Conservation (phyloP, 2,329 filamentous ascomycete species). For the Fusarium dimerum region DNA sequence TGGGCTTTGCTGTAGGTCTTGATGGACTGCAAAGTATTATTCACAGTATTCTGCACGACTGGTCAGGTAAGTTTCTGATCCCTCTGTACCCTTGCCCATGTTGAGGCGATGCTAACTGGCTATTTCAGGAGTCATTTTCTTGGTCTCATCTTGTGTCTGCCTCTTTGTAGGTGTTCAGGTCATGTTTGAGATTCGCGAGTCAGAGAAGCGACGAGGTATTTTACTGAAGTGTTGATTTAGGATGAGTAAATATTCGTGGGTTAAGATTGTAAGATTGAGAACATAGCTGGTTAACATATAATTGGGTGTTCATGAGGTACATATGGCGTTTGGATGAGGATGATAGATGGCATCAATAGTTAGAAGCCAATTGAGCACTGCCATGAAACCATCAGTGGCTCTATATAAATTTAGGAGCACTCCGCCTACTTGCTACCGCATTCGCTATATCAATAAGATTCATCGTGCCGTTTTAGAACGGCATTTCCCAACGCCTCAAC, state of each 20-base stretch:
- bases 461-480: too few species aligned
- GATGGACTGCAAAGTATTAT: constrained; percentile 82
- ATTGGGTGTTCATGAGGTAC: too few species aligned
- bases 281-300: too few species aligned
- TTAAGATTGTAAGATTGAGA: too few species aligned
- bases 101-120: constrained; percentile 23
- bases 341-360: too few species aligned
- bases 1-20: constrained; percentile 90
- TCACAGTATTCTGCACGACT: constrained; percentile 72
- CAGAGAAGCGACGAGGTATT: constrained; percentile 80
- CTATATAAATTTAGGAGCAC: too few species aligned
- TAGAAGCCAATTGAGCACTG: too few species aligned
- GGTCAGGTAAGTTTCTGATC: constrained; percentile 55
- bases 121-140: constrained; percentile 65
- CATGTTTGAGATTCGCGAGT: constrained; percentile 94
- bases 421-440: too few species aligned
- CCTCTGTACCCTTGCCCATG: background rate
- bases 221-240: constrained; percentile 71
- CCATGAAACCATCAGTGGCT: too few species aligned
- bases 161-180: constrained; percentile 86
- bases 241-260: background rate
- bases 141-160: constrained; percentile 68
- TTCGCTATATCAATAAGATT: too few species aligned
- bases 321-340: too few species aligned
- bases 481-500: too few species aligned